Percentiles rank a stretch among this genome's conserved stretches.
Conservation (phyloP, 164 flowering plant genomes). For the Macadamia tetraphylla region DNA sequence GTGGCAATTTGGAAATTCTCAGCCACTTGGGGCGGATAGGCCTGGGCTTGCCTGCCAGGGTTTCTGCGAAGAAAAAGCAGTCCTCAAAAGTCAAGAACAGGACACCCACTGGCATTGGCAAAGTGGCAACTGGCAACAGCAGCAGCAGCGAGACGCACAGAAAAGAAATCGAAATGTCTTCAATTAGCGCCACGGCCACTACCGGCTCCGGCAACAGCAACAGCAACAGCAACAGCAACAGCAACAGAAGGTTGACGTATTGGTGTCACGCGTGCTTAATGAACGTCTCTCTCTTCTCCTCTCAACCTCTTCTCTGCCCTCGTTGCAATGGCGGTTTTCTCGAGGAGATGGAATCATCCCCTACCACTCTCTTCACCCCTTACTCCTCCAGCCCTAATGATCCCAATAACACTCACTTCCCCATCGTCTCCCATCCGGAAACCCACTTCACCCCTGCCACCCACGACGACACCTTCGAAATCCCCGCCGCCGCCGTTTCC, state of each 20-base stretch:
- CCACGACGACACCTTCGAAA: conserved; percentile 12
- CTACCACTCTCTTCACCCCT: conserved; percentile 5
- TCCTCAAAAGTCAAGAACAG: too few relatives aligned
- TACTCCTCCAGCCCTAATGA: background rate
- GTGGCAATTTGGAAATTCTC: too few relatives aligned
- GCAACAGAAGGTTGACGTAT: conserved; percentile 22
- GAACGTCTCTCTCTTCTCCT: conserved; percentile 41
- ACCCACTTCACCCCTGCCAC: conserved; percentile 1
- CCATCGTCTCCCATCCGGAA: conserved; percentile 6
- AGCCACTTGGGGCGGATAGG: too few relatives aligned
- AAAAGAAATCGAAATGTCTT: conserved; percentile 9
- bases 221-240: background rate
- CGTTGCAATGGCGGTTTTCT: conserved; percentile 45
- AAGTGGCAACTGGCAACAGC: too few relatives aligned
- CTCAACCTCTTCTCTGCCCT: conserved; percentile 39
- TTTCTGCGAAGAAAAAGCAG: too few relatives aligned
- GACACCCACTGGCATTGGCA: too few relatives aligned
- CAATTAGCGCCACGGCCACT: conserved; percentile 14
- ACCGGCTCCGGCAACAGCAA: conserved; percentile 6
- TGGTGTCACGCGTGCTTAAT: conserved; percentile 78
- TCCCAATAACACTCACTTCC: background rate
- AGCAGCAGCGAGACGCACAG: too few relatives aligned
- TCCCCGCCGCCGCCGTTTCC: conserved; percentile 8
- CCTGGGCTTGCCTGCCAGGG: too few relatives aligned
- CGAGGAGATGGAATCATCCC: conserved; percentile 44